phyloP scores from a whole-genome alignment of 2,329 filamentous ascomycete species.

The Fusarium sp. region DNA sequence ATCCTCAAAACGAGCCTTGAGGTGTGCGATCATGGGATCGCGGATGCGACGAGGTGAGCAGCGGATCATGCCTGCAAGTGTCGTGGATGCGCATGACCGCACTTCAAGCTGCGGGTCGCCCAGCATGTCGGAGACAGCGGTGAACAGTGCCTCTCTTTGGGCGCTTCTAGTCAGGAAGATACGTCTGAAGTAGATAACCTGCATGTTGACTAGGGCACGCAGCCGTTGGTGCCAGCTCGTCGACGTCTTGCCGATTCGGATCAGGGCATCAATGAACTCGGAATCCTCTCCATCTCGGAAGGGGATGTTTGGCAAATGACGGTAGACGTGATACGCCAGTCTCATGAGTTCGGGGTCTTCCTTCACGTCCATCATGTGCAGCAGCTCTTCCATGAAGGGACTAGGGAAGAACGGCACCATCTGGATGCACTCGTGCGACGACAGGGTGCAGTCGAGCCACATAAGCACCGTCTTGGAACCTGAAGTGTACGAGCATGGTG shows the following conservation, averaged over 20 bases:
- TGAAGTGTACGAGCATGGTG: conserved; percentile 92
- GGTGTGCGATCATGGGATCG: conserved; percentile 78
- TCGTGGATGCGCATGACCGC: conserved; percentile 90
- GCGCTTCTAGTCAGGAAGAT: conserved; percentile 84
- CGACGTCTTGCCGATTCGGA: conserved; percentile 87
- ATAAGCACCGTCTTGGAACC: conserved; percentile 95
- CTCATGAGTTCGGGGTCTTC: conserved; percentile 96
- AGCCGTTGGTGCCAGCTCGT: conserved; percentile 95
- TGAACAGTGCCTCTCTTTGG: conserved; percentile 85
- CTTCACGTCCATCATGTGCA: conserved; percentile 99
- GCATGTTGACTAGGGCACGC: conserved; percentile 96
- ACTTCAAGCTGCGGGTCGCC: conserved; percentile 93
- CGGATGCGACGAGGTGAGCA: conserved; percentile 89
- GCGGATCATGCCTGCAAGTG: conserved; percentile 96
- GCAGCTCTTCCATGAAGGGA: conserved; percentile 88
- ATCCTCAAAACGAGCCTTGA: conserved; percentile 83
- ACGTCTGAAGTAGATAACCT: conserved; percentile 97
- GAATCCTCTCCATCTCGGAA: conserved; percentile 88
- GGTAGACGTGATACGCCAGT: conserved; percentile 95
- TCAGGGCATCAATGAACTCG: conserved; percentile 85
- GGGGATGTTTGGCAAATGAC: conserved; percentile 94
- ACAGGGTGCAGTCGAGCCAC: conserved; percentile 93
- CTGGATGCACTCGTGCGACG: conserved; percentile 92
- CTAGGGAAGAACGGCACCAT: conserved; percentile 92
- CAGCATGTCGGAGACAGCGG: conserved; percentile 96